Conservation (phyloP, 2,329 filamentous ascomycete species). For the Talaromyces sp. region DNA sequence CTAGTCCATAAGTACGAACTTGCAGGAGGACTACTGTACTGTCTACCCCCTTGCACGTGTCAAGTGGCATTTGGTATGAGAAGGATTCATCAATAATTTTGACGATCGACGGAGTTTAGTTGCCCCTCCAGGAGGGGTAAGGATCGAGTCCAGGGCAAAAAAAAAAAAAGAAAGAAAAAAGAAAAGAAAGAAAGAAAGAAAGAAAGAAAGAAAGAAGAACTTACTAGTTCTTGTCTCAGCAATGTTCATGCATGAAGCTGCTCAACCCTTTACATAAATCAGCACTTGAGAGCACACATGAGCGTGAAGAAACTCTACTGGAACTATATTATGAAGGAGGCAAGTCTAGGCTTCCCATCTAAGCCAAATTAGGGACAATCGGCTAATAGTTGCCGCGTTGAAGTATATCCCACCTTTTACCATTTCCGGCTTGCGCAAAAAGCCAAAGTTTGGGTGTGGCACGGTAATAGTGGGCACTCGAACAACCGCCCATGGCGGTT, state of each 20-base stretch:
- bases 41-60: conserved; percentile 14
- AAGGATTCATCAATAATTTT: background rate
- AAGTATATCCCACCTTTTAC: conserved; percentile 1
- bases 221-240: background rate
- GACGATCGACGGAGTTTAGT: background rate
- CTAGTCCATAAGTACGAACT: background rate
- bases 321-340: background rate
- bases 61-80: conserved; percentile 8
- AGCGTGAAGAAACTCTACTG: background rate
- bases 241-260: too few relatives aligned
- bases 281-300: too few relatives aligned
- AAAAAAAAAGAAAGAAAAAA: too few relatives aligned
- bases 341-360: background rate
- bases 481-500: background rate
- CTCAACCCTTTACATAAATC: too few relatives aligned
- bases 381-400: background rate
- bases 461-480: conserved; percentile 2
- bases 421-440: background rate
- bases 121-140: conserved; percentile 9
- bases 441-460: background rate
- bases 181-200: too few relatives aligned
- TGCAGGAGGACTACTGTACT: background rate
- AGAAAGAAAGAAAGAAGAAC: too few relatives aligned
- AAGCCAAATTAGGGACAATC: background rate
- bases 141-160: background rate